Percentiles rank a stretch among this genome's conserved stretches.
Conservation (phyloP, 352 stramenopile genomes). For the Pythium diclinum region DNA sequence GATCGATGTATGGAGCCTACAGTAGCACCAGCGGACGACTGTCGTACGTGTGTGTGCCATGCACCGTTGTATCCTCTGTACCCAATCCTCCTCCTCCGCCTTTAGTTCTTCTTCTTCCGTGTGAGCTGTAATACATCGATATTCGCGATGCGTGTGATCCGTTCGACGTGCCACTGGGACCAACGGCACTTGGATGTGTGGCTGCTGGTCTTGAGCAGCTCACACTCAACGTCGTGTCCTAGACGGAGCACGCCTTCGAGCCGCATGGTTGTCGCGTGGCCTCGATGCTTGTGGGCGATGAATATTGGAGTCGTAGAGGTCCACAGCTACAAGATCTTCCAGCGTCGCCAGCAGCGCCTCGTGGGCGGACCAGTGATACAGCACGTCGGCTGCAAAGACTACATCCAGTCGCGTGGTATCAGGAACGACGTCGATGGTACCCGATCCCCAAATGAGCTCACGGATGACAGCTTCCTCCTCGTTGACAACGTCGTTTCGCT, state of each 20-base stretch:
- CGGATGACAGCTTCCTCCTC: constrained; percentile 4
- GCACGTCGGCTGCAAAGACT: constrained; percentile 52
- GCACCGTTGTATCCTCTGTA: not conserved
- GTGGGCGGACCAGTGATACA: constrained; percentile 63
- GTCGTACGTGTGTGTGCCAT: not conserved
- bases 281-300: constrained; percentile 56
- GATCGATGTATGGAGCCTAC: not conserved
- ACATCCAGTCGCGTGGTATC: constrained; percentile 14
- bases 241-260: constrained; percentile 31
- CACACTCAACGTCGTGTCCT: not conserved
- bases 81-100: not conserved
- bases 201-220: not conserved
- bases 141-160: constrained; percentile 17
- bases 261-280: constrained; percentile 23
- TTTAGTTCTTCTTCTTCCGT: constrained; percentile 5
- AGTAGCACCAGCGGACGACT: not conserved
- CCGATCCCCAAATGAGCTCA: constrained; percentile 37
- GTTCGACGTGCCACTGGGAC: constrained; percentile 26
- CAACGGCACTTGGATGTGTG: constrained; percentile 22
- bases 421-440: not conserved
- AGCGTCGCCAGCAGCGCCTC: constrained; percentile 43
- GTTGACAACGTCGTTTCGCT: constrained; percentile 17
- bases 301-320: constrained; percentile 21
- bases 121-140: constrained; percentile 33
- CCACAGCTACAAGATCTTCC: not conserved